These are phyloP conservation scores for Gracilaria domingensis DNA, from an alignment of 23 red algal genomes.

Conservation along the genomic window DNA sequence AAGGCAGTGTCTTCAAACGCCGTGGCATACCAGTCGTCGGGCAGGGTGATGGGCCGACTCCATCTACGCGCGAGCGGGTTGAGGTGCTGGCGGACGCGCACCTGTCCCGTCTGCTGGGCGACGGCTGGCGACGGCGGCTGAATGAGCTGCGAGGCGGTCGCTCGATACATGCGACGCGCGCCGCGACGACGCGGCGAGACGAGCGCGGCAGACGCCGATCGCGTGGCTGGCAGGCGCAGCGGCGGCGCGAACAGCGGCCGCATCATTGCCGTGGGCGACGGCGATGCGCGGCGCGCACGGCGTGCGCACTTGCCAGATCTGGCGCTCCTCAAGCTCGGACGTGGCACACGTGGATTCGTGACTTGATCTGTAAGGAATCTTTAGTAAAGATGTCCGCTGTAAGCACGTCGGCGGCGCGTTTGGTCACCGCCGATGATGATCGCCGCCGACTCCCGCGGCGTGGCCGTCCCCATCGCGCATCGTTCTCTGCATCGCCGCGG, in stretches of 20 bases:
- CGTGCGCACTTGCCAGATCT: too few relatives aligned
- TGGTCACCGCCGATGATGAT: conserved; percentile 8
- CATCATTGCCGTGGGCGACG: background rate
- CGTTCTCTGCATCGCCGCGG: background rate
- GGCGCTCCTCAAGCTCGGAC: too few relatives aligned
- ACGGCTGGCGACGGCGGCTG: conserved; percentile 41
- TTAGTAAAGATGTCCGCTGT: too few relatives aligned
- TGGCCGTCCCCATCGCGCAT: background rate
- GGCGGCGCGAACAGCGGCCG: background rate
- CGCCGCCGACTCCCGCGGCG: background rate
- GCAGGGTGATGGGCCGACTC: conserved; percentile 49
- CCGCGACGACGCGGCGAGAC: background rate
- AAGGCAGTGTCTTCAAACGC: conserved; percentile 44
- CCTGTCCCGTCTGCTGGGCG: conserved; percentile 34
- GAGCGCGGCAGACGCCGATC: background rate
- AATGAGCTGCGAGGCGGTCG: conserved; percentile 26
- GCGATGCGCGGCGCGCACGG: background rate
- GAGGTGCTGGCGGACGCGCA: conserved; percentile 93
- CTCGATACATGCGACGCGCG: background rate
- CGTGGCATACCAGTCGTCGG: conserved; percentile 51
- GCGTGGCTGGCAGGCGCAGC: background rate
- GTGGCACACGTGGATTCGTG: background rate
- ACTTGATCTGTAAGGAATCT: background rate
- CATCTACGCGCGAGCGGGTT: conserved; percentile 90
- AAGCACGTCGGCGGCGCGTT: background rate